A percentile compares a stretch with the other conserved stretches of the same genome.
Conservation (phyloP, 1,139 yeast species). For the Pichia sp. region DNA sequence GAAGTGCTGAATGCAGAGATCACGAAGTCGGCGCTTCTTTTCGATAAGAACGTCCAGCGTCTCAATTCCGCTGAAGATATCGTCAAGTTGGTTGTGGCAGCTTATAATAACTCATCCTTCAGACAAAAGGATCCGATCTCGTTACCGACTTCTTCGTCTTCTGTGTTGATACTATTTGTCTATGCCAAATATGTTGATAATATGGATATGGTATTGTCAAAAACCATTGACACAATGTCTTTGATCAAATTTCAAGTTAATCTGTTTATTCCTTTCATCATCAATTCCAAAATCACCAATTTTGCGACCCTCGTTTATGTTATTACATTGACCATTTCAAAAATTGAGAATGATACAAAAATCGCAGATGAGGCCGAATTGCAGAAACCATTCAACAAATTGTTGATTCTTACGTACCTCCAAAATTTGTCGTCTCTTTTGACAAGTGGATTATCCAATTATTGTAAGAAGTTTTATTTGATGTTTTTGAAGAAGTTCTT, state of each 20-base stretch:
- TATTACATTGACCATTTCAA: slow-evolving; percentile 11
- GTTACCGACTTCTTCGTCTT: slow-evolving; percentile 25
- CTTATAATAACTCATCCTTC: slow-evolving; percentile 20
- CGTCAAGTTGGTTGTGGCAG: slow-evolving; percentile 31
- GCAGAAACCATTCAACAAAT: neutral
- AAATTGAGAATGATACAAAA: slow-evolving; percentile 1
- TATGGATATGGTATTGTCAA: slow-evolving; percentile 5
- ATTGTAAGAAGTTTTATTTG: slow-evolving; percentile 23
- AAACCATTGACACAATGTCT: slow-evolving; percentile 7
- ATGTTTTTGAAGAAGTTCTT: slow-evolving; percentile 50
- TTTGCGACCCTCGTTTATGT: slow-evolving; percentile 13
- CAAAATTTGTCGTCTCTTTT: slow-evolving; percentile 36
- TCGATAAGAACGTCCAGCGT: slow-evolving; percentile 15
- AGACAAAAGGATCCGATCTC: slow-evolving; percentile 5
- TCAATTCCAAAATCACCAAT: slow-evolving; percentile 15
- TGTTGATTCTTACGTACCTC: slow-evolving; percentile 30
- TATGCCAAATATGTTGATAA: slow-evolving; percentile 16
- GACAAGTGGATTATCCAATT: slow-evolving; percentile 17
- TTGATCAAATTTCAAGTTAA: slow-evolving; percentile 21
- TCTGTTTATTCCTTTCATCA: slow-evolving; percentile 19
- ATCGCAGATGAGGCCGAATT: slow-evolving; percentile 1
- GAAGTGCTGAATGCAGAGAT: slow-evolving; percentile 30
- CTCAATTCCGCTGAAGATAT: slow-evolving; percentile 24
- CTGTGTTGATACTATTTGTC: slow-evolving; percentile 26
- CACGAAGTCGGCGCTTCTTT: slow-evolving; percentile 22